Percentiles rank a stretch among this genome's conserved stretches.
phyloP scores from a whole-genome alignment of 768 basidiomycete species.

The Phanerochaete carnosa region DNA sequence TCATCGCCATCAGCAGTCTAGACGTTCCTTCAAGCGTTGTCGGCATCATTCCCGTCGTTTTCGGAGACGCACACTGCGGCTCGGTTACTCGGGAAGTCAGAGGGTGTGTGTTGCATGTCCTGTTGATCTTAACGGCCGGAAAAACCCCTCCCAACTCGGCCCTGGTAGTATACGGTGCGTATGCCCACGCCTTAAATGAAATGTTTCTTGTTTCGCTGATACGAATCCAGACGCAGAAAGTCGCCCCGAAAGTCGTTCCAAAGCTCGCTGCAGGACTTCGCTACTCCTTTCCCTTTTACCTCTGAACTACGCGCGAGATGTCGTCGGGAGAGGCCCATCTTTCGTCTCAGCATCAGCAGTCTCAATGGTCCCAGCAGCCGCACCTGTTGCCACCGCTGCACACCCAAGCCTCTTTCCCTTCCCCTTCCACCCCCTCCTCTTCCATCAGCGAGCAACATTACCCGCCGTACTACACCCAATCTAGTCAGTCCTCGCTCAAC shows the following conservation, averaged over 20 bases:
- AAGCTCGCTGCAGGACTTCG: background rate
- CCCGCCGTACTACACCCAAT: constrained; percentile 21
- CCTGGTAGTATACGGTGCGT: background rate
- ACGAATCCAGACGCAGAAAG: background rate
- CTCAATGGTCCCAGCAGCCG: constrained; percentile 28
- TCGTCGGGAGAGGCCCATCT: constrained; percentile 5
- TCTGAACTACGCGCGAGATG: constrained; percentile 8
- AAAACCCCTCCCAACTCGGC: background rate
- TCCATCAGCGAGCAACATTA: constrained; percentile 30
- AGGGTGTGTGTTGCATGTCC: constrained; percentile 1
- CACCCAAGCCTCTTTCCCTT: constrained; percentile 29
- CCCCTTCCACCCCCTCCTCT: constrained; percentile 30
- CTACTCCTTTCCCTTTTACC: background rate
- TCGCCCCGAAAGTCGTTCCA: background rate
- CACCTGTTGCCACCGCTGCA: constrained; percentile 28
- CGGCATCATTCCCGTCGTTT: background rate
- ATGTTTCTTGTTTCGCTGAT: background rate
- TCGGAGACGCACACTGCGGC: background rate
- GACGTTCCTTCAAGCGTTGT: background rate
- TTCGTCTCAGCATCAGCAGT: constrained; percentile 23
- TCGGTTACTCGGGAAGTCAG: background rate
- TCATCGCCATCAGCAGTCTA: background rate
- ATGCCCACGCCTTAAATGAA: background rate
- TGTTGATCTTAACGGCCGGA: constrained; percentile 4
- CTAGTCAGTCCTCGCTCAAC: constrained; percentile 19